Percentiles rank a stretch among this genome's conserved stretches.
phyloP scores from a whole-genome alignment of 2,329 filamentous ascomycete genomes.

The Diatrype stigma region DNA sequence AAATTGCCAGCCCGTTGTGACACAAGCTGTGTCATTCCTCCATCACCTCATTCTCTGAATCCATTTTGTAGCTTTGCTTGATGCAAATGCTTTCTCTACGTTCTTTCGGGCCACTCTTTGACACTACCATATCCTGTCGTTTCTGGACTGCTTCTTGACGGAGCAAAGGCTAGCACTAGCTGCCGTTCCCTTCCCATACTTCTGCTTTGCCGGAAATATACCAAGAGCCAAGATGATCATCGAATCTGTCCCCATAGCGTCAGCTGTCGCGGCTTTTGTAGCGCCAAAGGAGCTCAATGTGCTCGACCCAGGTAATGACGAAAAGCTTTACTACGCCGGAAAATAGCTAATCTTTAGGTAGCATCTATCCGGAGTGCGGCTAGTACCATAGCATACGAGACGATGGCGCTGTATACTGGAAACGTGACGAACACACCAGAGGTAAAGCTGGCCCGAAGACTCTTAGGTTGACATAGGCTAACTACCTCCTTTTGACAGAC shows the following conservation, averaged over 20 bases:
- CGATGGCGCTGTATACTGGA: conserved; percentile 63
- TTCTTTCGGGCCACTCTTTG: background rate
- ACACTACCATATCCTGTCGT: background rate
- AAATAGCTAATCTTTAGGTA: conserved; percentile 27
- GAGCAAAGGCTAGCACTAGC: background rate
- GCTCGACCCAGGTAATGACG: conserved; percentile 17
- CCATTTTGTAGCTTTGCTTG: background rate
- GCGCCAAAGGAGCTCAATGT: conserved; percentile 38
- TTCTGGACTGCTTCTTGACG: background rate
- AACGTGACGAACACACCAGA: conserved; percentile 50
- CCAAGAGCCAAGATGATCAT: conserved; percentile 22
- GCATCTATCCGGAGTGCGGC: conserved; percentile 60
- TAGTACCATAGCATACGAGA: conserved; percentile 54
- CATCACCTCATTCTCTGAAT: background rate
- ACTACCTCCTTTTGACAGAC: conserved; percentile 30
- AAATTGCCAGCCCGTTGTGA: no score
- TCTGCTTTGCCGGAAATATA: background rate
- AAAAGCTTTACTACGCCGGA: background rate
- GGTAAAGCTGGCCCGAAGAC: conserved; percentile 23
- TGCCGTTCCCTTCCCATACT: background rate
- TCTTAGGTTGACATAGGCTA: background rate
- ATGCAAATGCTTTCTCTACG: background rate
- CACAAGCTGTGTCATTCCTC: background rate
- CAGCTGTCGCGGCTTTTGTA: conserved; percentile 23
- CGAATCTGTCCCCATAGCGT: conserved; percentile 23